phyloP scores from a whole-genome alignment of 371 early-diverging fungal species.

The Conidiobolus incongruus region DNA sequence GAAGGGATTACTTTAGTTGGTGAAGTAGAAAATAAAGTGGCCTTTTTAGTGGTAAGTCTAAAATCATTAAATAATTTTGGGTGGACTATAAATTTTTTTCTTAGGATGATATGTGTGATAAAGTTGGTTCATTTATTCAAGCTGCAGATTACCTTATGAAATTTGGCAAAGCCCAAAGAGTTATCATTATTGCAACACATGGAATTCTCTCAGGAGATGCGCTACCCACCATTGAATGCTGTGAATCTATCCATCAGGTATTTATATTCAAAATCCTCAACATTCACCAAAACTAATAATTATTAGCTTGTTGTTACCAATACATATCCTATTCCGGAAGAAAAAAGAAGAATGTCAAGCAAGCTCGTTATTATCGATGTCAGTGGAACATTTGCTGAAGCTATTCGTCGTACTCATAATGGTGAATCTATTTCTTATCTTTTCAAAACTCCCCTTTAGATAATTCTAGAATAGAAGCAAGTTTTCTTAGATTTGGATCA shows the following conservation, averaged over 20 bases:
- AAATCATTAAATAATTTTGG: neutral
- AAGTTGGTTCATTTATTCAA: constrained; percentile 64
- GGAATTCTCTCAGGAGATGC: constrained; percentile 79
- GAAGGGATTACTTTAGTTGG: constrained; percentile 58
- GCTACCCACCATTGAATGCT: constrained; percentile 57
- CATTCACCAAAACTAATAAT: neutral
- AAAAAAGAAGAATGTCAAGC: constrained; percentile 36
- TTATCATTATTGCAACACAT: constrained; percentile 85
- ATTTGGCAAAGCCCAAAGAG: constrained; percentile 61
- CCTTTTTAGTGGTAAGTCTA: constrained; percentile 56
- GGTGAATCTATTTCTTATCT: constrained; percentile 89
- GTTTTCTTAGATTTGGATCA: constrained; percentile 2
- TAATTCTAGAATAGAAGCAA: neutral
- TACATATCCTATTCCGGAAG: constrained; percentile 68
- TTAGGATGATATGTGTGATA: constrained; percentile 81
- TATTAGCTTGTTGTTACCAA: constrained; percentile 75
- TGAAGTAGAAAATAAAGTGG: constrained; percentile 72
- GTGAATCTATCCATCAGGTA: constrained; percentile 61
- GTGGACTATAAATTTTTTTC: neutral
- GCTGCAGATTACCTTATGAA: constrained; percentile 74
- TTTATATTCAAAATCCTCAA: constrained; percentile 1
- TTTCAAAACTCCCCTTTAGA: constrained; percentile 19
- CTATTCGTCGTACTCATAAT: constrained; percentile 93
- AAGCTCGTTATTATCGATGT: constrained; percentile 81
- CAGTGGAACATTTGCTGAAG: constrained; percentile 76